Percentiles rank a stretch among this genome's conserved stretches.
Conservation (phyloP, 768 basidiomycete genomes). For the Lentinula sp. region DNA sequence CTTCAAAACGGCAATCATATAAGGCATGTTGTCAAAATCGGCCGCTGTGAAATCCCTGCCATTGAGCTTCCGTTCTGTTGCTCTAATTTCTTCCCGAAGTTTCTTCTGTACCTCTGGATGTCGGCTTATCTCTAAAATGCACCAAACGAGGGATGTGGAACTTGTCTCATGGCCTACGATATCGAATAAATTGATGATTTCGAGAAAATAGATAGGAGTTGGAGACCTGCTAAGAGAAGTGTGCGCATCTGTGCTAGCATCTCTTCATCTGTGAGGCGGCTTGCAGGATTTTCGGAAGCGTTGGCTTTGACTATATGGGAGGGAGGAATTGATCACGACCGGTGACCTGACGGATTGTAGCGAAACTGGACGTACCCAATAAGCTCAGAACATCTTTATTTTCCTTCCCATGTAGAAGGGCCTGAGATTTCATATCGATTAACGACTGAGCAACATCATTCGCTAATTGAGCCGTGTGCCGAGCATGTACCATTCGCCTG, state of each 20-base stretch:
- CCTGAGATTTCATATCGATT: conserved; percentile 41
- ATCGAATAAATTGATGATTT: not conserved
- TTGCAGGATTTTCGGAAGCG: conserved; percentile 27
- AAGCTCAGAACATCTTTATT: conserved; percentile 51
- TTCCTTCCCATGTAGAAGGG: conserved; percentile 39
- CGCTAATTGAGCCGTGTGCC: conserved; percentile 36
- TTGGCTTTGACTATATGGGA: conserved; percentile 34
- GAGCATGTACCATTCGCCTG: conserved; percentile 38
- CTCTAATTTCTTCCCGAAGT: conserved; percentile 56
- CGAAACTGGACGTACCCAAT: conserved; percentile 32
- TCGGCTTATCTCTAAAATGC: conserved; percentile 54
- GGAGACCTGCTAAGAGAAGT: not conserved
- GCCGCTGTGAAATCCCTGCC: conserved; percentile 34
- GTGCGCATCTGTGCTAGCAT: conserved; percentile 34
- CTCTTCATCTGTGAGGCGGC: conserved; percentile 31
- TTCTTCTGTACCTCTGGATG: conserved; percentile 51
- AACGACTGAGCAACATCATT: conserved; percentile 40
- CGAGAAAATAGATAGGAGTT: not conserved
- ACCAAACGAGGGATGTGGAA: conserved; percentile 53
- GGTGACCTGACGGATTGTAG: not conserved
- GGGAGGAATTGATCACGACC: not conserved
- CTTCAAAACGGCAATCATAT: conserved; percentile 43
- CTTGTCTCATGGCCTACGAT: conserved; percentile 48
- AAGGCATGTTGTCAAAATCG: conserved; percentile 47
- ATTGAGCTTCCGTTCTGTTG: conserved; percentile 25